Evolutionary conservation across 2,329 filamentous ascomycete genomes (phyloP), one percentile per base, ranked within the genome.

Genomic region (Talaromyces atroroseus): DNA sequence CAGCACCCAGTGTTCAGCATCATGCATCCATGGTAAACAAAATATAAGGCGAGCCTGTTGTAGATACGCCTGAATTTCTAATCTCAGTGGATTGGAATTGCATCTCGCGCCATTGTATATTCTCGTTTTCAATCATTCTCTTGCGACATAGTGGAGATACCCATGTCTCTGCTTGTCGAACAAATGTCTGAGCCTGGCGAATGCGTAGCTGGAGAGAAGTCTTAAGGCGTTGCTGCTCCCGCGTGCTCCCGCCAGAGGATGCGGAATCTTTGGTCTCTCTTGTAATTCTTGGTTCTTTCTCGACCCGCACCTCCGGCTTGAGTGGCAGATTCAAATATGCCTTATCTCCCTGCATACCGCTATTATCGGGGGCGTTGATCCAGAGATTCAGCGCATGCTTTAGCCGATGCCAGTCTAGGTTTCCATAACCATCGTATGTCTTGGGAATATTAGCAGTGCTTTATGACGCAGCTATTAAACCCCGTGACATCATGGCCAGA

Each of bases 51-150:
- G 14, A 59, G n/a, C 8, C 46, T 59, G 18, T 54, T 57, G 4
- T 57, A 54, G 20, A 59, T 51, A 3, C 56, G 44, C 12, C 36
- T 54, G 23, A 62, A 36, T 10, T 62, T 53, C 3, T 45, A 50
- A 8, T 69, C 66, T 68, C 69, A 72, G 5, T 65, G 64, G 18
- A 71, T 68, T 14, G 65, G 63, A 38, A 68, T 65, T 21, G 63
- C 68, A 14, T 61, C 64, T n/a, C 64, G 65, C 44, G 21, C 21
- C 12, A n/a, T n/a, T 42, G 12, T n/a, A 2, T 21, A 24, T 60
- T 60, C 38, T 60, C 59, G 10, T 53, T 20, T 16, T 44, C 47
- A 24, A 60, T 12, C 20, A 59, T 47, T 16, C 21, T 49, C 49
- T 59, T 26, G 59, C 58, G 6, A 52, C 24, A 1, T 55, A 26